Conservation (phyloP, 2,329 filamentous ascomycete species). For the Trichoderma citrinoviride region DNA sequence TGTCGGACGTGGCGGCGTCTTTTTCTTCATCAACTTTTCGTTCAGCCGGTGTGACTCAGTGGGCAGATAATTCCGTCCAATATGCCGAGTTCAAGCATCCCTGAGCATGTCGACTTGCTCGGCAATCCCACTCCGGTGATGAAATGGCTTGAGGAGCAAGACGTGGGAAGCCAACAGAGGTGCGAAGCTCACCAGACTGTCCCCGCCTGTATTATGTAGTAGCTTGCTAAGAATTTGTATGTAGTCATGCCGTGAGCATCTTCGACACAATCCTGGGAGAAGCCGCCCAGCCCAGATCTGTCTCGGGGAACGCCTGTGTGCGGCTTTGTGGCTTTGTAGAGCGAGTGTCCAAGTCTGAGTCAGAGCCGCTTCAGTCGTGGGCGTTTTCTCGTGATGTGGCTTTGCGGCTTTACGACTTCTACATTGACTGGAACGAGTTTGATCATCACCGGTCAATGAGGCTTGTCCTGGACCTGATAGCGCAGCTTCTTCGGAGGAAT, state of each 20-base stretch:
- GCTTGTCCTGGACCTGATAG: slow-evolving; percentile 58
- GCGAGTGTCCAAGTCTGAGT: slow-evolving; percentile 52
- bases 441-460: slow-evolving; percentile 64
- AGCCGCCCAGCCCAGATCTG: slow-evolving; percentile 53
- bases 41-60: slow-evolving; percentile 22
- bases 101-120: slow-evolving; percentile 35
- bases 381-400: slow-evolving; percentile 51
- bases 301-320: slow-evolving; percentile 55
- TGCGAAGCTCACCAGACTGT: slow-evolving; percentile 30
- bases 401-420: slow-evolving; percentile 57
- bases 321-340: slow-evolving; percentile 63
- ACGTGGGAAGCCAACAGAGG: slow-evolving; percentile 36
- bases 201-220: slow-evolving; percentile 3
- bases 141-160: slow-evolving; percentile 46
- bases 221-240: slow-evolving; percentile 16
- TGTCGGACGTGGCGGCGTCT: background rate
- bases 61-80: slow-evolving; percentile 1
- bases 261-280: slow-evolving; percentile 49
- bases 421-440: slow-evolving; percentile 65
- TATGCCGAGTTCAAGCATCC: slow-evolving; percentile 26
- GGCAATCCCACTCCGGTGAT: slow-evolving; percentile 38
- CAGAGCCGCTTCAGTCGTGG: slow-evolving; percentile 44
- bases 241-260: slow-evolving; percentile 39
- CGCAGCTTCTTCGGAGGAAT: slow-evolving; percentile 50
- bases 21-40: background rate